These are phyloP conservation scores for Cyclanthera cordifolia DNA, from an alignment of 306 rosid species.

Conservation along the genomic window DNA sequence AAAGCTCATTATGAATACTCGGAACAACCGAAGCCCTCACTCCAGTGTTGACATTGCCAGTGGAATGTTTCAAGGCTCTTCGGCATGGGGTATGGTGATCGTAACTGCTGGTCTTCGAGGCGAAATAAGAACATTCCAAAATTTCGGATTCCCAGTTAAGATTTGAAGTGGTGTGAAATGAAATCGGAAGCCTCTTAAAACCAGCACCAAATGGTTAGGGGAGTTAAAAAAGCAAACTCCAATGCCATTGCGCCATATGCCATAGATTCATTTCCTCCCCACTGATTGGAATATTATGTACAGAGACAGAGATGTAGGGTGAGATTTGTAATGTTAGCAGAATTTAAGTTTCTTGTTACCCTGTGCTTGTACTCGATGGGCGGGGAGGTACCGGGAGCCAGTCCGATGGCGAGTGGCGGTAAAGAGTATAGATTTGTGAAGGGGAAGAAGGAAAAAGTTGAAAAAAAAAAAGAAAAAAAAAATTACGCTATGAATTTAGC, in stretches of 20 bases:
- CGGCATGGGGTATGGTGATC: conserved; percentile 96
- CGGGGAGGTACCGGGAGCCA: conserved; percentile 23
- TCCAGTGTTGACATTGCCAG: conserved; percentile 48
- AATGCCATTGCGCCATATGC: not conserved
- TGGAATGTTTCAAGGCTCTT: conserved; percentile 42
- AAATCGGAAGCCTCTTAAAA: conserved; percentile 17
- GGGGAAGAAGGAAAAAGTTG: not conserved
- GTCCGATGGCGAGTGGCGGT: conserved; percentile 34
- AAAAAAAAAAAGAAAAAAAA: not conserved
- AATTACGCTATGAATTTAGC: conserved; percentile 44
- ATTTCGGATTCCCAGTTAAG: conserved; percentile 82
- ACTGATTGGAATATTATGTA: conserved; percentile 47
- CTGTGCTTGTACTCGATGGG: conserved; percentile 52
- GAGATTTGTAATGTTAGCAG: conserved; percentile 69
- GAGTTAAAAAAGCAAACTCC: conserved; percentile 15
- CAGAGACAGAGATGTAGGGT: conserved; percentile 49
- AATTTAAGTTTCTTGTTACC: conserved; percentile 41
- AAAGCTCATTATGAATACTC: conserved; percentile 48
- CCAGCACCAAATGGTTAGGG: conserved; percentile 1
- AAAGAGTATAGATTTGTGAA: conserved; percentile 34
- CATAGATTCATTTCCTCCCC: conserved; percentile 17
- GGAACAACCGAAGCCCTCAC: conserved; percentile 64
- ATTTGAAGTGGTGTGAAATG: conserved; percentile 28
- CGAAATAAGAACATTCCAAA: conserved; percentile 82
- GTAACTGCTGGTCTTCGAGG: conserved; percentile 91